Base-by-base conservation (phyloP, 2,329 filamentous ascomycete genomes). In the Chaetomiaceae sp. region DNA sequence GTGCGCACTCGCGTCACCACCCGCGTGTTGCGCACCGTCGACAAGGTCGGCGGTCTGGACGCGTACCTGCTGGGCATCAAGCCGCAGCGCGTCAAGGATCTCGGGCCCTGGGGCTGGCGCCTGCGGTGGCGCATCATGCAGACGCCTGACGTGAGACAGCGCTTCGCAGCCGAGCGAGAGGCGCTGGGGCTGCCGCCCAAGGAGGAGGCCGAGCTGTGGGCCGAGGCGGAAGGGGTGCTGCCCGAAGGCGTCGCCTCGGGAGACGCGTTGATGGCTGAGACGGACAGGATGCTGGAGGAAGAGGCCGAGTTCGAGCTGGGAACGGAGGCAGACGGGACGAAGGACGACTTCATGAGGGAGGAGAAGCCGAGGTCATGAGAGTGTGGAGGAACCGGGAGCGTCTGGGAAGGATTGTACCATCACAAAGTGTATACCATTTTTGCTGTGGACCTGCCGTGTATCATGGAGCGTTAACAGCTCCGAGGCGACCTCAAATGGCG, bases 101-200 rank as follows among this genome's bases (percentile, higher is more conserved):
- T 98, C 47, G 93, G 93, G 5, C 81, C 91, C 42, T 84, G 84
- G 55, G 93, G 93, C 6, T 98, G 93, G 93, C 80, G 83, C 58
- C 70, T 98, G 60, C 75, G 93, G 54, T 96, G 89, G 86, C 78
- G 86, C 52, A 73, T 98, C 51, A 88, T 96, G 83, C 87, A 91
- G 70, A 89, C 82, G 4, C 60, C 61, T 1, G 68, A 69, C 17
- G 76, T 94, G 41, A 80, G 82, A 63, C 75, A 76, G 55, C 72
- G 78, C 54, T 86, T 89, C 61, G 75, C 76, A 34, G 63, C 68
- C 40, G 75, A 95, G 70, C 73, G 88, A 50, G 68, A 72, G 48
- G 69, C 69, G 17, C 64, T 93, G 40, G 86, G 88, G 0, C 61
- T 95, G 48, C 74, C 76, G 5, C 69, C 74, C 1, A 44, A 60